Percentiles rank a stretch among this genome's conserved stretches.
phyloP scores from a whole-genome alignment of 257 asterid genomes.

The Plectranthus barbatus region DNA sequence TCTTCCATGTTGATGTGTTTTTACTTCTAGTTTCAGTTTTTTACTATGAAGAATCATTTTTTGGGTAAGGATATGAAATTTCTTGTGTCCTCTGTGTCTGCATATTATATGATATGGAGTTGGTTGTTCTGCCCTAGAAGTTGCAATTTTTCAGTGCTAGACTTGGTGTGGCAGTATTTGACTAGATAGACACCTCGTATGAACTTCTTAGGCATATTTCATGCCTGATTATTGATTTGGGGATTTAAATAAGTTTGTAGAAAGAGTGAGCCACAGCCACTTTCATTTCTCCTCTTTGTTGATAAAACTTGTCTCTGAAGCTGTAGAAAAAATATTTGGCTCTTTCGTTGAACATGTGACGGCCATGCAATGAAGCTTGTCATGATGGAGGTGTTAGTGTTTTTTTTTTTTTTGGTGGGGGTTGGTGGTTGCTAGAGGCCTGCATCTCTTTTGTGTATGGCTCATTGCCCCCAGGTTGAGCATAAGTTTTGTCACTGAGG shows the following conservation, averaged over 20 bases:
- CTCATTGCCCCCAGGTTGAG: neutral
- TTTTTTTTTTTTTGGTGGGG: too few relatives aligned
- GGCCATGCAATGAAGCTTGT: neutral
- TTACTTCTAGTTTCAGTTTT: neutral
- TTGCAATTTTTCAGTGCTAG: neutral
- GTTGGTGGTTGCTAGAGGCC: too few relatives aligned
- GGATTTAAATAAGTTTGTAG: neutral
- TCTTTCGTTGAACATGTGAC: neutral
- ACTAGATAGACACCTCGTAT: neutral
- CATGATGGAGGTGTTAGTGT: too few relatives aligned
- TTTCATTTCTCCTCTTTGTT: neutral
- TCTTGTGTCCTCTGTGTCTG: neutral
- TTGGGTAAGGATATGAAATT: constrained; percentile 1
- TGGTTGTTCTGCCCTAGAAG: neutral
- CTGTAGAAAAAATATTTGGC: neutral
- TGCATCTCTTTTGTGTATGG: neutral
- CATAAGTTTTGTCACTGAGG: too few relatives aligned
- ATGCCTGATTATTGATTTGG: neutral
- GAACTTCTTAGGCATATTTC: neutral
- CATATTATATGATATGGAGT: neutral
- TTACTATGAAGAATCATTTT: neutral
- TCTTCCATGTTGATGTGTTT: neutral
- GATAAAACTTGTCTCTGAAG: neutral
- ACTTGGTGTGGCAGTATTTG: neutral
- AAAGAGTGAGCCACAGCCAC: neutral